Percentiles rank a stretch among this genome's conserved stretches.
Evolutionary conservation across 768 basidiomycete species (phyloP).

Genomic region (Macrolepiota fuliginosa): DNA sequence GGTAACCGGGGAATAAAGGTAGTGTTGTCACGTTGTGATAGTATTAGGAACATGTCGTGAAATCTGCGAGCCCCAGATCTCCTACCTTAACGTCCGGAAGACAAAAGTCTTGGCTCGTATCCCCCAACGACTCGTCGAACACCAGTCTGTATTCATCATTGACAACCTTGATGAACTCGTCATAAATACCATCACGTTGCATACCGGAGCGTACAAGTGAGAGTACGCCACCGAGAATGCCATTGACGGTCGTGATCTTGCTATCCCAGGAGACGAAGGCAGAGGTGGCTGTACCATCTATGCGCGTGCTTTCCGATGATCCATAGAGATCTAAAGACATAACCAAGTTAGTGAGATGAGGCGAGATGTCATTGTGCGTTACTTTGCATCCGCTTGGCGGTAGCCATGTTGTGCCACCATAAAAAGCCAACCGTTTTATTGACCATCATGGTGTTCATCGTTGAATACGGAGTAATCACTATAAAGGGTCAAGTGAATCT

Average conservation of each 20-base stretch:
- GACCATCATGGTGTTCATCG: constrained; percentile 22
- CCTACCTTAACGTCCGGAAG: constrained; percentile 12
- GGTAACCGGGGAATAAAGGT: no score
- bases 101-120: constrained; percentile 15
- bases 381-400: constrained; percentile 23
- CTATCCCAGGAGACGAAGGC: constrained; percentile 25
- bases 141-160: constrained; percentile 15
- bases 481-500: not conserved
- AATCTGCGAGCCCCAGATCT: constrained; percentile 19
- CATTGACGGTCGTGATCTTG: constrained; percentile 22
- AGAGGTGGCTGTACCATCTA: constrained; percentile 21
- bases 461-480: constrained; percentile 24
- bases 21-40: no score
- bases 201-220: constrained; percentile 19
- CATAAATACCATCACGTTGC: constrained; percentile 18
- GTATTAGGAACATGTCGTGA: constrained; percentile 13
- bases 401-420: constrained; percentile 24
- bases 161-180: constrained; percentile 16
- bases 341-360: not conserved
- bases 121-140: constrained; percentile 15
- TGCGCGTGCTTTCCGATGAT: constrained; percentile 21
- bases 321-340: constrained; percentile 18
- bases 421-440: constrained; percentile 19
- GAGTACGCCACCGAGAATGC: constrained; percentile 19
- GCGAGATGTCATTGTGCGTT: no score